Conservation (phyloP, 805 yeast species). For the Monosporozyma unispora region DNA sequence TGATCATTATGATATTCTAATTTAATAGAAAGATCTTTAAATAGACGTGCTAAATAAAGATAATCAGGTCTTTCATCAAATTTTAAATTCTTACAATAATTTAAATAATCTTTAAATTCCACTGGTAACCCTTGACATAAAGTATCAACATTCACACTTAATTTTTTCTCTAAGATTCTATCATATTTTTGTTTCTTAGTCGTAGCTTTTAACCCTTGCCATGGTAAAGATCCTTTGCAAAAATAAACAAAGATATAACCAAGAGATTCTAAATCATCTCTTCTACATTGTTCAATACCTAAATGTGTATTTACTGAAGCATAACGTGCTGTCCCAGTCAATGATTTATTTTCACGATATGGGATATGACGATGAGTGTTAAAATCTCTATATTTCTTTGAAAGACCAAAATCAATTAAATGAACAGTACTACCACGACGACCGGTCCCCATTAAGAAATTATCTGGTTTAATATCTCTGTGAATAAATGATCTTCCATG, state of each 20-base stretch:
- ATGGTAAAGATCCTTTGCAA: slow-evolving; percentile 91
- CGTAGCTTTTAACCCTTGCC: slow-evolving; percentile 98
- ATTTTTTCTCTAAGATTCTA: slow-evolving; percentile 90
- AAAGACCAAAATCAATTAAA: slow-evolving; percentile 89
- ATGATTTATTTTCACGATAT: slow-evolving; percentile 89
- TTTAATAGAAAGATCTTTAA: slow-evolving; percentile 83
- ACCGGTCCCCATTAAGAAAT: slow-evolving; percentile 81
- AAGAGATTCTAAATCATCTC: slow-evolving; percentile 92
- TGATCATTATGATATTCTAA: slow-evolving; percentile 91
- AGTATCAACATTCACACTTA: slow-evolving; percentile 84
- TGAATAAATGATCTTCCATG: slow-evolving; percentile 91
- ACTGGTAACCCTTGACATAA: slow-evolving; percentile 87
- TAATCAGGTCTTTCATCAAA: slow-evolving; percentile 98
- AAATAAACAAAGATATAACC: slow-evolving; percentile 93
- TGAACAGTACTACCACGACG: slow-evolving; percentile 93
- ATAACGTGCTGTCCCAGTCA: slow-evolving; percentile 98
- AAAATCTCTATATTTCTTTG: slow-evolving; percentile 91
- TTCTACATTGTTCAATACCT: slow-evolving; percentile 93
- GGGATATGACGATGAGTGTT: slow-evolving; percentile 93
- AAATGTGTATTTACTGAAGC: slow-evolving; percentile 93
- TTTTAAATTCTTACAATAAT: slow-evolving; percentile 82
- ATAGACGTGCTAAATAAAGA: slow-evolving; percentile 75
- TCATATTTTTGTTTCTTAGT: slow-evolving; percentile 98
- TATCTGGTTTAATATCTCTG: slow-evolving; percentile 81
- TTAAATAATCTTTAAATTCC: slow-evolving; percentile 83